Conservation (phyloP, 495 filamentous ascomycete genomes). For the Penicillium steckii region DNA sequence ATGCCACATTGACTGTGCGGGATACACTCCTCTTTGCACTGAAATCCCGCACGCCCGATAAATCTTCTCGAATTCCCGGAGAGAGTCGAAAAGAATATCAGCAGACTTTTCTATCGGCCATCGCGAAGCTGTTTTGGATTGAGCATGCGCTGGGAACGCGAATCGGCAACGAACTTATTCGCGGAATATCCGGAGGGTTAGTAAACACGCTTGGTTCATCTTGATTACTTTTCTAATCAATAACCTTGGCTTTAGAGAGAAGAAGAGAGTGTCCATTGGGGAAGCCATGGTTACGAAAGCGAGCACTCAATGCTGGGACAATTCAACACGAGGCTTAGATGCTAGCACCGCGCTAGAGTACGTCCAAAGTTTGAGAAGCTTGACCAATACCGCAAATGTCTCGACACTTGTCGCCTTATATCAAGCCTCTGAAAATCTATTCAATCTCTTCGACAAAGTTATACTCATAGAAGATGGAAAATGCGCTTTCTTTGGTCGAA, state of each 20-base stretch:
- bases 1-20: conserved; percentile 68
- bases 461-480: conserved; percentile 66
- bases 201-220: background rate
- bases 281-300: conserved; percentile 69
- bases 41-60: conserved; percentile 64
- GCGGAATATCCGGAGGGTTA: conserved; percentile 65
- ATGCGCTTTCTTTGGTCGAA: conserved; percentile 62
- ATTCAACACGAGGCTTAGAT: conserved; percentile 66
- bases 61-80: conserved; percentile 55
- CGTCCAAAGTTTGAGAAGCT: conserved; percentile 57
- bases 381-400: conserved; percentile 61
- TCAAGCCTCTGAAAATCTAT: conserved; percentile 69
- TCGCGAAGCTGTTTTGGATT: conserved; percentile 78
- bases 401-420: conserved; percentile 66
- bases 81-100: conserved; percentile 63
- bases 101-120: conserved; percentile 62
- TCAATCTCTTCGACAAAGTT: conserved; percentile 70
- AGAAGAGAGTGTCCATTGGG: conserved; percentile 69
- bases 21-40: conserved; percentile 71
- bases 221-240: background rate
- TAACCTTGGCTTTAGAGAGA: conserved; percentile 39
- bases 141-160: conserved; percentile 66
- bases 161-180: conserved; percentile 64
- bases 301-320: conserved; percentile 67
- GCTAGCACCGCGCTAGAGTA: conserved; percentile 66